phyloP scores from a whole-genome alignment of 164 flowering plant species.

The Magnolia kwangsiensis region DNA sequence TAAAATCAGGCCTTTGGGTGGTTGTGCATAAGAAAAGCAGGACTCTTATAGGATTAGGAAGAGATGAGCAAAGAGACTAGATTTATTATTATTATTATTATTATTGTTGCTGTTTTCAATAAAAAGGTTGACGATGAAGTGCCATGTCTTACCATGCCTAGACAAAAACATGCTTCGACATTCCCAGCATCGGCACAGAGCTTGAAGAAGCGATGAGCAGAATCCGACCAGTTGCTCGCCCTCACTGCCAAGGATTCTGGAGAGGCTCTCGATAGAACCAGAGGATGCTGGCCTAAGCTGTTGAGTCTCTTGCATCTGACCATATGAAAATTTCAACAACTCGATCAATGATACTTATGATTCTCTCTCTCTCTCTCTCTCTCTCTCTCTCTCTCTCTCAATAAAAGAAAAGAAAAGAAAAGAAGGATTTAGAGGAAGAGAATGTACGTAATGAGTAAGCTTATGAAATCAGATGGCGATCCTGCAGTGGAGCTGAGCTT shows the following conservation, averaged over 20 bases:
- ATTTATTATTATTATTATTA: not conserved
- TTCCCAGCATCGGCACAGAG: conserved; percentile 71
- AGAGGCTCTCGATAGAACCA: conserved; percentile 57
- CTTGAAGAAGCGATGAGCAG: conserved; percentile 65
- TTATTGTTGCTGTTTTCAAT: not conserved
- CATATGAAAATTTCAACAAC: not conserved
- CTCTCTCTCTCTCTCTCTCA: not conserved
- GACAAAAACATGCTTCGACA: conserved; percentile 67
- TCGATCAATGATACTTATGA: not conserved
- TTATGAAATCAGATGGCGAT: conserved; percentile 49
- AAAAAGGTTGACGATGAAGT: not conserved
- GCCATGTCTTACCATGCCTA: conserved; percentile 68
- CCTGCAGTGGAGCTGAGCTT: conserved; percentile 52
- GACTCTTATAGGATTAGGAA: not conserved
- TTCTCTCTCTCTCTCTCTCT: not conserved
- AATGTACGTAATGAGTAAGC: conserved; percentile 52
- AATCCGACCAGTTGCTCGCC: conserved; percentile 62
- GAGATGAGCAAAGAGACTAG: not conserved
- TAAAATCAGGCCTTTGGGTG: too few relatives aligned
- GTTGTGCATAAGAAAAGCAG: too few relatives aligned
- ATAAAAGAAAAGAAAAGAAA: not conserved
- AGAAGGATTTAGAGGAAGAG: not conserved
- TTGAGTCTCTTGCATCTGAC: conserved; percentile 74
- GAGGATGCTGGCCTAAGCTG: conserved; percentile 39
- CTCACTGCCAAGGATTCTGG: conserved; percentile 39